Conservation (phyloP, 2,329 filamentous ascomycete species). For the Verticillium isaacii region DNA sequence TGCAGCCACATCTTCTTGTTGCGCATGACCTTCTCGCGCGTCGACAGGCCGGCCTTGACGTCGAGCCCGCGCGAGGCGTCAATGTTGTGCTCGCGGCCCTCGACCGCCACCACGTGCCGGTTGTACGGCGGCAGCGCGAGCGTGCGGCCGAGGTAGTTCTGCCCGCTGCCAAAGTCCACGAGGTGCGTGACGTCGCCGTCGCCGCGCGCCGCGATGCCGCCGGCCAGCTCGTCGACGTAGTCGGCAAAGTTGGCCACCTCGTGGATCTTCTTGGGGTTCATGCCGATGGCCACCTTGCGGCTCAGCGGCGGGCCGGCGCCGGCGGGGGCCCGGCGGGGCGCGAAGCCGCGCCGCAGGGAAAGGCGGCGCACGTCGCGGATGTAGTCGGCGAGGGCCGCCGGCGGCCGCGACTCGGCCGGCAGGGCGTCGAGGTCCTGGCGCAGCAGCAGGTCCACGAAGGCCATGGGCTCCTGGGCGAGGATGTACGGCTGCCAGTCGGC, state of each 20-base stretch:
- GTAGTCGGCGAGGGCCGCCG: slow-evolving; percentile 63
- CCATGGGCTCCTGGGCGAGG: slow-evolving; percentile 63
- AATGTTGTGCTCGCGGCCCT: slow-evolving; percentile 83
- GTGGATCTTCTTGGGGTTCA: slow-evolving; percentile 94
- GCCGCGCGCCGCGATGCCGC: slow-evolving; percentile 48
- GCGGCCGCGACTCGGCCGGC: slow-evolving; percentile 28
- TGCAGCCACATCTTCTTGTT: slow-evolving; percentile 77
- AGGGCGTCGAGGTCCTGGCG: slow-evolving; percentile 60
- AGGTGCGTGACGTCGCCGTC: slow-evolving; percentile 72
- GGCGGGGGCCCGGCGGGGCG: slow-evolving; percentile 30
- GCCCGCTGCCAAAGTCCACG: slow-evolving; percentile 92
- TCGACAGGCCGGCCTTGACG: slow-evolving; percentile 70
- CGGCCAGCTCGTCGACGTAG: slow-evolving; percentile 63
- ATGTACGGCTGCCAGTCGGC: slow-evolving; percentile 80
- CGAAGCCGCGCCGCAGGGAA: slow-evolving; percentile 60
- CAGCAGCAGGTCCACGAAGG: slow-evolving; percentile 76
- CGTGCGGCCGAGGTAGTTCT: slow-evolving; percentile 90
- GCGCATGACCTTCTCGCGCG: slow-evolving; percentile 67
- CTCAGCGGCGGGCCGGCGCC: slow-evolving; percentile 49
- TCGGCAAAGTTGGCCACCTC: slow-evolving; percentile 89
- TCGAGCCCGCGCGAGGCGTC: slow-evolving; percentile 80
- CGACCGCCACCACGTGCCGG: slow-evolving; percentile 82
- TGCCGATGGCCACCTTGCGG: slow-evolving; percentile 73
- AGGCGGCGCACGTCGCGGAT: slow-evolving; percentile 66
- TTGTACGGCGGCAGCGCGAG: slow-evolving; percentile 84